A percentile compares a stretch with the other conserved stretches of the same genome.
These are phyloP conservation scores for Escovopsis sp. DNA, from an alignment of 2,329 filamentous ascomycete genomes.

Conservation along the genomic window DNA sequence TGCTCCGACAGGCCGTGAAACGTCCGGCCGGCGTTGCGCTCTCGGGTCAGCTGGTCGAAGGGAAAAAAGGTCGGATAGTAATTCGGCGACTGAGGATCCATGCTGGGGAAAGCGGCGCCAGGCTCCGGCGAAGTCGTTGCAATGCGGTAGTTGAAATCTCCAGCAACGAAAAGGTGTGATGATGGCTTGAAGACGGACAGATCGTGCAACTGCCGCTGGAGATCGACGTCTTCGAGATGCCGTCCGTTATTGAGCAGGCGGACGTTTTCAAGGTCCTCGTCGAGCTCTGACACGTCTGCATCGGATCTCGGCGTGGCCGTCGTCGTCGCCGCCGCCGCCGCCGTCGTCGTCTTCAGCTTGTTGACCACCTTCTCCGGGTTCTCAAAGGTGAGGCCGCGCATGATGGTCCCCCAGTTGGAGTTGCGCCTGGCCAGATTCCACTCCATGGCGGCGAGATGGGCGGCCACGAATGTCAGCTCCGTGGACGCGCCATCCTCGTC, in stretches of 20 bases:
- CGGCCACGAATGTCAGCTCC: conserved; percentile 71
- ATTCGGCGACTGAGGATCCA: conserved; percentile 34
- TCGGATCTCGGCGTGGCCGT: conserved; percentile 3
- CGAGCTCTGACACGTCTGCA: conserved; percentile 7
- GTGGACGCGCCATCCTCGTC: conserved; percentile 24
- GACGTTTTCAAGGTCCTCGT: conserved; percentile 13
- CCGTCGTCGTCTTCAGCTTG: conserved; percentile 7
- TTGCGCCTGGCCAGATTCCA: conserved; percentile 61
- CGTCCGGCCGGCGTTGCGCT: conserved; percentile 52
- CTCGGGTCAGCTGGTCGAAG: conserved; percentile 64
- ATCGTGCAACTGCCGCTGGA: conserved; percentile 34
- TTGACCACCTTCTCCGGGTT: conserved; percentile 29
- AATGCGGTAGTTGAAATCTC: conserved; percentile 92
- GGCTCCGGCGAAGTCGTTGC: conserved; percentile 47
- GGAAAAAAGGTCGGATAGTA: conserved; percentile 54
- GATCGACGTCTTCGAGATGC: conserved; percentile 16
- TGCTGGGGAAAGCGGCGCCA: conserved; percentile 47
- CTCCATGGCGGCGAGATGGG: conserved; percentile 83
- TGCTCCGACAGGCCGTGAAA: conserved; percentile 68
- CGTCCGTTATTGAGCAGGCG: conserved; percentile 20
- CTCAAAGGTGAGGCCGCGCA: conserved; percentile 63
- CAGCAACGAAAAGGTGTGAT: conserved; percentile 70
- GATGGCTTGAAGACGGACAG: conserved; percentile 59
- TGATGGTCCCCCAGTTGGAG: conserved; percentile 75
- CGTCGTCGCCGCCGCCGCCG: no score